Evolutionary conservation across 352 stramenopile genomes (phyloP).

Genomic region (Phytophthora litchii): DNA sequence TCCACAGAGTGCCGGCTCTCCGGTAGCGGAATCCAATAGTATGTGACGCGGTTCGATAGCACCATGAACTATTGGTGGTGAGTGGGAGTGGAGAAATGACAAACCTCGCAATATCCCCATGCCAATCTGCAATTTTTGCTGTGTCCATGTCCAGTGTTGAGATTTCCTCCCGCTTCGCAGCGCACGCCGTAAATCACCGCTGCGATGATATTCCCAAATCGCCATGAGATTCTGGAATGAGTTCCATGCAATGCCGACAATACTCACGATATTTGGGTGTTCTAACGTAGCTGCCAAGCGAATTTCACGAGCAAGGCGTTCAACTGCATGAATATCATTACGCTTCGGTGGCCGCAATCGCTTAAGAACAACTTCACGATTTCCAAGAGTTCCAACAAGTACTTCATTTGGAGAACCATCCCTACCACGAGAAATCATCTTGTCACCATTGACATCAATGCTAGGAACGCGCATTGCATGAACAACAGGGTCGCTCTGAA

Average conservation of each 20-base stretch:
- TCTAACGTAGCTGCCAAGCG: conserved; percentile 51
- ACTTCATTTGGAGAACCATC: conserved; percentile 43
- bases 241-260: conserved; percentile 66
- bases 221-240: conserved; percentile 62
- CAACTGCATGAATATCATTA: conserved; percentile 54
- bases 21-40: conserved; percentile 42
- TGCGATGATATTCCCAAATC: conserved; percentile 49
- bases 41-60: conserved; percentile 65
- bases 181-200: conserved; percentile 46
- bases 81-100: conserved; percentile 52
- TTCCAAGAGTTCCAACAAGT: conserved; percentile 40
- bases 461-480: conserved; percentile 54
- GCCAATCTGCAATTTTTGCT: conserved; percentile 55
- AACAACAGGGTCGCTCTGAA: conserved; percentile 56
- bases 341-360: conserved; percentile 41
- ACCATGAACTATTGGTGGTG: conserved; percentile 50
- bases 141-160: conserved; percentile 48
- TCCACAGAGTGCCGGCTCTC: conserved; percentile 55
- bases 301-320: conserved; percentile 63
- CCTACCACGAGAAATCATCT: conserved; percentile 42
- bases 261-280: conserved; percentile 62
- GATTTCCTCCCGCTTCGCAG: conserved; percentile 27
- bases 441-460: conserved; percentile 51
- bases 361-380: conserved; percentile 53
- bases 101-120: conserved; percentile 48